Percentiles rank a stretch among this genome's conserved stretches.
phyloP scores from a whole-genome alignment of 305 asterid species.

The Fraxinus greggii region DNA sequence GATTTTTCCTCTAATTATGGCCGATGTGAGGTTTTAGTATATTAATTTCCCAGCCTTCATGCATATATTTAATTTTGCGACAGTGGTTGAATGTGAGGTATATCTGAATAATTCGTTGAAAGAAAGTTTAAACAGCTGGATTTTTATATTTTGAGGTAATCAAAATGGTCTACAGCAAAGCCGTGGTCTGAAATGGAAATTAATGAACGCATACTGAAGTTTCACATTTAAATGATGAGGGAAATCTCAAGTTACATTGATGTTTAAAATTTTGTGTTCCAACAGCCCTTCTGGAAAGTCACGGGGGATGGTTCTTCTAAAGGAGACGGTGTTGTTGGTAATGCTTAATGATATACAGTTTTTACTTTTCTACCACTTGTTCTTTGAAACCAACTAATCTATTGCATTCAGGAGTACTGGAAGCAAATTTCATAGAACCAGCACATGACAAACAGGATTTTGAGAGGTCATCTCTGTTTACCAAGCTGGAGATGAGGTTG shows the following conservation, averaged over 20 bases:
- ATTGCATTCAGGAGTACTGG: constrained; percentile 72
- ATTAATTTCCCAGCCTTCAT: background rate
- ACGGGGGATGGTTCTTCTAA: constrained; percentile 67
- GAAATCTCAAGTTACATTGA: constrained; percentile 5
- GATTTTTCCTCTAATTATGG: background rate
- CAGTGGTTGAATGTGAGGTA: background rate
- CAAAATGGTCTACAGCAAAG: background rate
- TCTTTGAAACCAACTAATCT: constrained; percentile 26
- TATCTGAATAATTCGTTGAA: constrained; percentile 6
- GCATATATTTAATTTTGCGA: constrained; percentile 7
- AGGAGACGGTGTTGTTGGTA: constrained; percentile 90
- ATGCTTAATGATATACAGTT: constrained; percentile 29
- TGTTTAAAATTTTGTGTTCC: constrained; percentile 18
- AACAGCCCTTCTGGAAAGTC: constrained; percentile 95
- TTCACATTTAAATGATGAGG: background rate
- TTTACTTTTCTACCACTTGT: background rate
- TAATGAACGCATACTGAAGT: background rate
- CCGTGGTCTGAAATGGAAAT: background rate
- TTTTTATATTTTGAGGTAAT: background rate
- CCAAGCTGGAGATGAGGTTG: constrained; percentile 70
- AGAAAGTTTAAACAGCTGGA: constrained; percentile 11
- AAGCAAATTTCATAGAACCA: constrained; percentile 92
- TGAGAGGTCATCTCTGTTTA: constrained; percentile 71
- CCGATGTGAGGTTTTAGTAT: background rate
- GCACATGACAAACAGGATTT: constrained; percentile 98